Conservation (phyloP, 2,329 filamentous ascomycete species). For the Fonsecaea pedrosoi region DNA sequence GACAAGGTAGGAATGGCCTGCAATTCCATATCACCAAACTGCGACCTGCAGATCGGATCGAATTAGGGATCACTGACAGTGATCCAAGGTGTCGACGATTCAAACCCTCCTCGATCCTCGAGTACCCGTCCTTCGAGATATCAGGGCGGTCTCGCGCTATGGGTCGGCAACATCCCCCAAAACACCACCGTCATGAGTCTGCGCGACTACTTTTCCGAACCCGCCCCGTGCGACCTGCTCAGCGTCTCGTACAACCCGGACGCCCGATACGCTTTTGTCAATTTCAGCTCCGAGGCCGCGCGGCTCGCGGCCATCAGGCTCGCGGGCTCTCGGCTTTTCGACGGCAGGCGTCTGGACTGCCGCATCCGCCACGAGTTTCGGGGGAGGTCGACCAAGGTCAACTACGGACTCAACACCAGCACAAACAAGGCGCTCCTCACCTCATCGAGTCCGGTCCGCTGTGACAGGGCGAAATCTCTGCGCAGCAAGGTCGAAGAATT, state of each 20-base stretch:
- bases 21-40: neutral
- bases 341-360: constrained; percentile 32
- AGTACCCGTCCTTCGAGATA: neutral
- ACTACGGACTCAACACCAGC: constrained; percentile 26
- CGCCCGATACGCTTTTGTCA: constrained; percentile 33
- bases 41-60: neutral
- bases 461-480: constrained; percentile 9
- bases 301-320: constrained; percentile 27
- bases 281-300: constrained; percentile 26
- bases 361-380: constrained; percentile 27
- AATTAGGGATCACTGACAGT: neutral
- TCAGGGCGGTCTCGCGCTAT: constrained; percentile 30
- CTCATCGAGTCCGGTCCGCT: constrained; percentile 19
- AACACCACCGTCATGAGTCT: constrained; percentile 31
- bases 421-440: neutral
- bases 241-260: constrained; percentile 35
- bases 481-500: constrained; percentile 28
- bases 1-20: neutral
- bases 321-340: constrained; percentile 27
- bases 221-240: constrained; percentile 18
- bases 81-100: neutral
- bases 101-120: neutral
- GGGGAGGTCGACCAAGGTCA: constrained; percentile 33
- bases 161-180: constrained; percentile 35
- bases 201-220: constrained; percentile 29